Conservation (phyloP, 441 rosid species). For the Pelargonium fulgidum region DNA sequence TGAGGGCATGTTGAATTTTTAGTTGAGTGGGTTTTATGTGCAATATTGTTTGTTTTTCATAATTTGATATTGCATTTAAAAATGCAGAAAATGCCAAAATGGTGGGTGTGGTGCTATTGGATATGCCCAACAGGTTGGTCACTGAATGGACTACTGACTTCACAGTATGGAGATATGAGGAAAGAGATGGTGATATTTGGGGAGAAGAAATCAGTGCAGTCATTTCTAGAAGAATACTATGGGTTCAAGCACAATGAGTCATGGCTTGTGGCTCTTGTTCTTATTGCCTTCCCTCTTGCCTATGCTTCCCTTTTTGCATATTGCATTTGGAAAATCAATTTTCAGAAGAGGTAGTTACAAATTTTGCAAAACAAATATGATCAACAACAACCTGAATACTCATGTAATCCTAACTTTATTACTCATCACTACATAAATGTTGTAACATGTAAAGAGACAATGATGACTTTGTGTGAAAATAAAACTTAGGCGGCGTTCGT, state of each 20-base stretch:
- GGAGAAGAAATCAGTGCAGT: constrained; percentile 32
- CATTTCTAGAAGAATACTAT: constrained; percentile 43
- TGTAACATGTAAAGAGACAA: too few relatives aligned
- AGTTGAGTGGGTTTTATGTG: too few relatives aligned
- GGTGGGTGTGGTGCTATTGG: constrained; percentile 70
- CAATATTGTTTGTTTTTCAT: not conserved
- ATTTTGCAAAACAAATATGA: not conserved
- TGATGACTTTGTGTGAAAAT: too few relatives aligned
- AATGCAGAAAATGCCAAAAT: constrained; percentile 49
- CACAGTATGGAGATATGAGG: constrained; percentile 49
- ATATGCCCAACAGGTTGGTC: constrained; percentile 58
- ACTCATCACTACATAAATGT: too few relatives aligned
- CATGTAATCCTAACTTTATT: too few relatives aligned
- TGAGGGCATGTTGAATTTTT: too few relatives aligned
- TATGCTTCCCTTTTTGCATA: constrained; percentile 51
- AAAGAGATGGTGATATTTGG: constrained; percentile 42
- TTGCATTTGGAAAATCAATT: constrained; percentile 44
- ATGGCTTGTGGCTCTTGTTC: constrained; percentile 32
- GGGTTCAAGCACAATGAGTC: constrained; percentile 35
- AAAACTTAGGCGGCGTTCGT: too few relatives aligned
- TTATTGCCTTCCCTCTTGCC: constrained; percentile 36
- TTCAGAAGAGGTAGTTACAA: constrained; percentile 40
- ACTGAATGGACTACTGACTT: constrained; percentile 46
- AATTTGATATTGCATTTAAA: not conserved
- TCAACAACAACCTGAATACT: too few relatives aligned